Conservation (phyloP, 768 basidiomycete genomes). For the Pisolithus tinctorius region DNA sequence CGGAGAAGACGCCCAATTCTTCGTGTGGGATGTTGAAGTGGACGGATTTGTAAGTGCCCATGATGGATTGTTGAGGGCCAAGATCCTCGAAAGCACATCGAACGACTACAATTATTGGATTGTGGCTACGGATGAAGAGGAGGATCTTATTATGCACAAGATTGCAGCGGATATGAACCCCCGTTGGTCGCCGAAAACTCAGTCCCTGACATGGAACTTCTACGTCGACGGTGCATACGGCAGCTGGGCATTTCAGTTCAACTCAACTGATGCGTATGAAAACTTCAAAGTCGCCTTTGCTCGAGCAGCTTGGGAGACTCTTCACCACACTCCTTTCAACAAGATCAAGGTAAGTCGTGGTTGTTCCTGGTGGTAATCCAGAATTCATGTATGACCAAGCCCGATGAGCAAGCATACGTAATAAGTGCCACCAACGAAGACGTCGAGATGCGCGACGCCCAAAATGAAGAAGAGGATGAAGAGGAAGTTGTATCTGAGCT, state of each 20-base stretch:
- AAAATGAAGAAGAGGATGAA: slow-evolving; percentile 72
- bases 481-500: slow-evolving; percentile 68
- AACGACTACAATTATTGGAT: slow-evolving; percentile 53
- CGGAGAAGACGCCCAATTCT: slow-evolving; percentile 48
- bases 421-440: slow-evolving; percentile 71
- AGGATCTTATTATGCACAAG: slow-evolving; percentile 51
- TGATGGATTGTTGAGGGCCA: slow-evolving; percentile 49
- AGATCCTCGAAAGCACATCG: slow-evolving; percentile 41
- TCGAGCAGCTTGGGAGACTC: slow-evolving; percentile 71
- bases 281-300: slow-evolving; percentile 59
- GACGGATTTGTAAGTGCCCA: slow-evolving; percentile 39
- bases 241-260: slow-evolving; percentile 83
- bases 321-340: slow-evolving; percentile 65
- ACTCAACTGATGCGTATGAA: slow-evolving; percentile 45
- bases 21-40: slow-evolving; percentile 50
- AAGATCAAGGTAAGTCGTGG: slow-evolving; percentile 63
- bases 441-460: slow-evolving; percentile 79
- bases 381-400: slow-evolving; percentile 29
- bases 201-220: slow-evolving; percentile 88
- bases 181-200: slow-evolving; percentile 51
- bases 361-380: background rate
- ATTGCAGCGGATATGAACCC: slow-evolving; percentile 68
- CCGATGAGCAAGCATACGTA: slow-evolving; percentile 85
- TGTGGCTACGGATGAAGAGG: slow-evolving; percentile 43
- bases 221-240: slow-evolving; percentile 46